A percentile compares a stretch with the other conserved stretches of the same genome.
Conservation (phyloP, 2,329 filamentous ascomycete species). For the Botryotinia globosa region DNA sequence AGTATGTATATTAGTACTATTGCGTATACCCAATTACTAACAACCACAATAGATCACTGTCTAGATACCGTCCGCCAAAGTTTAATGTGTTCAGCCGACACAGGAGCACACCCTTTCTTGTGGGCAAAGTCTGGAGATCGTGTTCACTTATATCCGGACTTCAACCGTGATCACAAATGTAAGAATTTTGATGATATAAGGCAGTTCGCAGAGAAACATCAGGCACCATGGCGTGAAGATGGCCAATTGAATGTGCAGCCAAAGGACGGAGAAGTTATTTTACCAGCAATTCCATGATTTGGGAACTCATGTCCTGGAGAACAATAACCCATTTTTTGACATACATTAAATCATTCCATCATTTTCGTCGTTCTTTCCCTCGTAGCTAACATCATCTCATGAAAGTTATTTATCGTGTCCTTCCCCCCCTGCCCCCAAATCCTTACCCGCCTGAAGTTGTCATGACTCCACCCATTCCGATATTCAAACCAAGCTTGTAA, state of each 20-base stretch:
- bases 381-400: neutral
- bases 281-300: slow-evolving; percentile 31
- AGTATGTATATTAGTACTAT: neutral
- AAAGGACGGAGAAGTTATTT: slow-evolving; percentile 26
- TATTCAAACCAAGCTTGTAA: neutral
- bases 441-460: neutral
- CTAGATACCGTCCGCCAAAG: slow-evolving; percentile 53
- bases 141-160: slow-evolving; percentile 48
- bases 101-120: slow-evolving; percentile 52
- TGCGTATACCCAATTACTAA: neutral
- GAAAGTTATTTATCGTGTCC: neutral
- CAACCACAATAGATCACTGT: slow-evolving; percentile 44
- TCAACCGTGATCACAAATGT: slow-evolving; percentile 53
- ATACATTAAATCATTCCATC: neutral
- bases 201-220: slow-evolving; percentile 49
- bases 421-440: neutral
- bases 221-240: slow-evolving; percentile 39
- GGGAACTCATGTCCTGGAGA: neutral
- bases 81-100: slow-evolving; percentile 53
- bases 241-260: slow-evolving; percentile 34
- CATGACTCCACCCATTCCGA: neutral
- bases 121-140: slow-evolving; percentile 48
- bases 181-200: slow-evolving; percentile 51
- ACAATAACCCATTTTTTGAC: neutral
- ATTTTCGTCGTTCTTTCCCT: neutral